Evolutionary conservation across 495 filamentous ascomycete species (phyloP).

Genomic region (Hyaloscypha variabilis): DNA sequence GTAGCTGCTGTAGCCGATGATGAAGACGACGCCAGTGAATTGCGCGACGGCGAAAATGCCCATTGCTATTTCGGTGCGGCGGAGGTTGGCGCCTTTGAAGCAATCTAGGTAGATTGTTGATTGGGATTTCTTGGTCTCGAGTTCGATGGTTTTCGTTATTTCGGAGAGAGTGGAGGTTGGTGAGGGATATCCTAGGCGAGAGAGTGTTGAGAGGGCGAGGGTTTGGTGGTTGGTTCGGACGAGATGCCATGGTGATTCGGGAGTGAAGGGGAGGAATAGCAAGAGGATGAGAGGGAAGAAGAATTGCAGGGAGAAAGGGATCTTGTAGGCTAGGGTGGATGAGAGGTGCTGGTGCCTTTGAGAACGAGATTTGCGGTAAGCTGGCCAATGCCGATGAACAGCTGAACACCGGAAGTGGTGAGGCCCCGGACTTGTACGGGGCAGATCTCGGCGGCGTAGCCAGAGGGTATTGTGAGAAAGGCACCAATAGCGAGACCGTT

Average conservation of each 20-base stretch:
- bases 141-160: constrained; percentile 9
- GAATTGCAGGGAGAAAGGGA: constrained; percentile 57
- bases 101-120: constrained; percentile 58
- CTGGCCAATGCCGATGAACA: constrained; percentile 69
- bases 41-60: constrained; percentile 59
- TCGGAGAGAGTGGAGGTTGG: neutral
- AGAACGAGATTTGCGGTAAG: constrained; percentile 46
- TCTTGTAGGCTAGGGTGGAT: constrained; percentile 61
- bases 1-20: constrained; percentile 70
- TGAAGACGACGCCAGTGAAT: constrained; percentile 22
- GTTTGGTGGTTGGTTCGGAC: constrained; percentile 47
- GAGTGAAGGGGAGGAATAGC: constrained; percentile 66
- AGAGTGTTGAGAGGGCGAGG: neutral
- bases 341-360: constrained; percentile 33
- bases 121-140: constrained; percentile 4
- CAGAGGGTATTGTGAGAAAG: constrained; percentile 17
- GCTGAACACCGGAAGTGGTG: constrained; percentile 65
- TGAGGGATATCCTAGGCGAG: constrained; percentile 5
- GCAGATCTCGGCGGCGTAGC: constrained; percentile 55
- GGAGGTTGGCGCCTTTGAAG: constrained; percentile 65
- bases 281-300: constrained; percentile 71
- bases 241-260: constrained; percentile 79
- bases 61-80: constrained; percentile 73
- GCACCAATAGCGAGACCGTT: constrained; percentile 18
- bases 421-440: constrained; percentile 63